Evolutionary conservation across 2,329 filamentous ascomycete genomes (phyloP), one percentile per base, ranked within the genome.

Genomic region (Ophiocordyceps robertsii): DNA sequence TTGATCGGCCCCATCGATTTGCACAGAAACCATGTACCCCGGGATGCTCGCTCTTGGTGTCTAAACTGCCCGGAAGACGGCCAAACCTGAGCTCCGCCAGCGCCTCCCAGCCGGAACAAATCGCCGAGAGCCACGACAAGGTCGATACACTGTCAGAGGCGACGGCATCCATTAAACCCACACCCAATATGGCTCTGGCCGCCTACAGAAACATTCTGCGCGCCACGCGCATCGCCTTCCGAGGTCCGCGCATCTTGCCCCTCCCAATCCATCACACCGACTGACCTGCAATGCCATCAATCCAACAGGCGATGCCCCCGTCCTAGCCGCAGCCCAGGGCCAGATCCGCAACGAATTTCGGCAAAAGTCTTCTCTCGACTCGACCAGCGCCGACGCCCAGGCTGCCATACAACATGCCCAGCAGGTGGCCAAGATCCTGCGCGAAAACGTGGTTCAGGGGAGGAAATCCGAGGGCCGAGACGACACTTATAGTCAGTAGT

Each of bases 381-480:
- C 75, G 0, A 65, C 69, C 12, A 75, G 77, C 44, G 67, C 79
- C 12, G 75, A 79, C 44, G 68, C 76, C 1, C 64, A 69, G 13
- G 72, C 77, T 44, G 78, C 80, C 10, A 77, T 98, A 46, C 67
- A 80, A 49, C 80, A 94, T 55, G 92, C 89, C 9, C 70, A 89
- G 47, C 85, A 92, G 35, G 80, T 96, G 3, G 85, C 90, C 3
- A 72, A 73, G 48, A 81, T 96, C 44, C 58, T 98, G 47, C 70
- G 77, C 50, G 71, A 85, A 57, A 96, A 96, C 54, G 70, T 98
- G 3, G 89, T 98, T 4, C 92, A 98, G 60, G 92, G 90, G 66
- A 73, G 51, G 64, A 66, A 45, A 56, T 62, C 44, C 68, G 69
- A 44, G 59, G 54, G 51, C 7, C 47, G 55, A 17, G 46, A 66